Base-by-base conservation (phyloP, 75 land plant species). In the Pseudotsuga menziesii region DNA sequence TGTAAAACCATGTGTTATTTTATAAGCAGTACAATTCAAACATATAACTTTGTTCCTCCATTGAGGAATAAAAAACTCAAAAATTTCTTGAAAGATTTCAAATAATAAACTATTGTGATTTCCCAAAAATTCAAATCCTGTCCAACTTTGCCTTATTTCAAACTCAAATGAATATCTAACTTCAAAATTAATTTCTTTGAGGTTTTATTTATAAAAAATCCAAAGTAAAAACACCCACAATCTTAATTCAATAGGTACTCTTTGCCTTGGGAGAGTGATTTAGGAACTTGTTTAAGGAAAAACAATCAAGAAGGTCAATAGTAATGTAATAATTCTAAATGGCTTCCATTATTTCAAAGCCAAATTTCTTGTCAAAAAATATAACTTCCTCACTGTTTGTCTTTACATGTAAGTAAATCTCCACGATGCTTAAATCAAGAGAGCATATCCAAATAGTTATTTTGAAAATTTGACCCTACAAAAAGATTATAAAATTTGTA, bases 341-440 rank as follows among this genome's bases (percentile, higher is more conserved):
- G n/a, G 98, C 93, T 2, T 87, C 94, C 25, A 85, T 90, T 61
- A 96, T 94, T 67, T 93, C 94, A 79, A 94, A 96, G 4, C 92
- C 98, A 79, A 93, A 96, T 83, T 91, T 92, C 91, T 84, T 85
- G 59, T 96, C 93, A 71, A 96, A 96, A 39, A 78, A 86, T 52
- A 96, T 93, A 41, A 94, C 98, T 59, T 91, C 98, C 17, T 91
- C 93, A 63, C 93, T 96, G 88, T 96, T 90, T 61, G 91, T 96
- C 82, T 96, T 97, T 63, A 93, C 98, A 75, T 96, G 97, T 82
- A 96, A 79, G 84, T 96, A 96, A 26, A 96, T 82, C 85, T 96
- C 98, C 11, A 83, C 63, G 58, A 96, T 83, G 73, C 81, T 84
- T 75, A 84, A 90, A 56, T 86, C 83, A 75, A 89, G 87, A 35